phyloP scores from a whole-genome alignment of 2,329 filamentous ascomycete genomes.

The Stagonosporopsis rhizophila region DNA sequence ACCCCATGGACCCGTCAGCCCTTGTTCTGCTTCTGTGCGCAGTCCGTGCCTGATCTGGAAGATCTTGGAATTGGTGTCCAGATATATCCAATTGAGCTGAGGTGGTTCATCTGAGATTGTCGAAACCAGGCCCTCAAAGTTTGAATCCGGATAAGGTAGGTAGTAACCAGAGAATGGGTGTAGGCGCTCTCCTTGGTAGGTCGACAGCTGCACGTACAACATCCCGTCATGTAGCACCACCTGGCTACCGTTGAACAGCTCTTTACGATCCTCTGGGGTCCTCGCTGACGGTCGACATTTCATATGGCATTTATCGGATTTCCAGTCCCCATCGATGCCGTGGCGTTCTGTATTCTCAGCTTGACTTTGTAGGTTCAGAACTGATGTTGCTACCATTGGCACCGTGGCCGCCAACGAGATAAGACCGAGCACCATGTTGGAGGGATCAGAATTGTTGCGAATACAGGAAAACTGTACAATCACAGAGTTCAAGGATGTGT shows the following conservation, averaged over 20 bases:
- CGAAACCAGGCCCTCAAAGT: slow-evolving; percentile 54
- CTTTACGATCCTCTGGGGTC: slow-evolving; percentile 27
- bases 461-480: background rate
- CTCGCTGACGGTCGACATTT: slow-evolving; percentile 24
- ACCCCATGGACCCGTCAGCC: slow-evolving; percentile 49
- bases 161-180: slow-evolving; percentile 60
- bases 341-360: slow-evolving; percentile 26
- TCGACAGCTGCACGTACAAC: slow-evolving; percentile 29
- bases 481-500: background rate
- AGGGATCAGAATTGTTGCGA: background rate
- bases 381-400: slow-evolving; percentile 29
- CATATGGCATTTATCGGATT: slow-evolving; percentile 32
- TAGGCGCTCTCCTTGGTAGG: slow-evolving; percentile 23
- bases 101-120: slow-evolving; percentile 62
- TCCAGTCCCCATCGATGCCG: slow-evolving; percentile 26
- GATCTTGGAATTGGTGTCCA: slow-evolving; percentile 62
- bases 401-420: slow-evolving; percentile 24
- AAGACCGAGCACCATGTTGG: slow-evolving; percentile 14
- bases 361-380: slow-evolving; percentile 30
- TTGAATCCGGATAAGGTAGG: slow-evolving; percentile 55
- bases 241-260: slow-evolving; percentile 23
- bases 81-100: slow-evolving; percentile 72
- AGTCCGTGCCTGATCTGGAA: slow-evolving; percentile 54
- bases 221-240: slow-evolving; percentile 27
- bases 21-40: slow-evolving; percentile 66